phyloP scores from a whole-genome alignment of 2,329 filamentous ascomycete genomes.

The Daldinia sp. region DNA sequence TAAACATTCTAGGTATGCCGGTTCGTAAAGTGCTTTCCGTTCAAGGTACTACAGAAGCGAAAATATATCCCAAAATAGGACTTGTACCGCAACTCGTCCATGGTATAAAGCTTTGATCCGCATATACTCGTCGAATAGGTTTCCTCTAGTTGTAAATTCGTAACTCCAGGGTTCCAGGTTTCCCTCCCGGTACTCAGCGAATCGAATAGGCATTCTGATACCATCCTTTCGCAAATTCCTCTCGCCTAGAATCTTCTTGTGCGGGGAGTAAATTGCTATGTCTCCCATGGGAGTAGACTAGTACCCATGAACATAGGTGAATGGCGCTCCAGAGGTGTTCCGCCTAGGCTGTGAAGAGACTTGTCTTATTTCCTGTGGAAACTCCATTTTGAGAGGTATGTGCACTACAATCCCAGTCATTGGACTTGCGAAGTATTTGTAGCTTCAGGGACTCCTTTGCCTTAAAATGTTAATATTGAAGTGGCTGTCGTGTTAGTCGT shows the following conservation, averaged over 20 bases:
- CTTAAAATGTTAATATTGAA: neutral
- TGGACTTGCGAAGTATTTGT: neutral
- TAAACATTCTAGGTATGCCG: constrained; percentile 7
- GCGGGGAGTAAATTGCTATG: constrained; percentile 4
- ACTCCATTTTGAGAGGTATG: neutral
- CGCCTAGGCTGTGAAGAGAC: too few relatives aligned
- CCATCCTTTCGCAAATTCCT: neutral
- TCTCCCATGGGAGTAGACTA: neutral
- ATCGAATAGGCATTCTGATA: constrained; percentile 17
- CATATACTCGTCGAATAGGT: neutral
- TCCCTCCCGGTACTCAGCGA: constrained; percentile 10
- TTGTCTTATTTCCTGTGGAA: too few relatives aligned
- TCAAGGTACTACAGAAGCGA: constrained; percentile 22
- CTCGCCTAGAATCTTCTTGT: neutral
- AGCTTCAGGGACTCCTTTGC: neutral
- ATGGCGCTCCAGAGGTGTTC: too few relatives aligned
- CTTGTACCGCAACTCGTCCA: constrained; percentile 7
- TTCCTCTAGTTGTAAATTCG: neutral
- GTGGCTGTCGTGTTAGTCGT: constrained; percentile 7
- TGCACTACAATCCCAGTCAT: neutral
- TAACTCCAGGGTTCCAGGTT: constrained; percentile 18
- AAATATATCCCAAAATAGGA: constrained; percentile 29
- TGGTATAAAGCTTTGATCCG: constrained; percentile 5
- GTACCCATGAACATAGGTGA: constrained; percentile 17
- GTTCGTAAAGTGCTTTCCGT: constrained; percentile 17